Conservation (phyloP, 2,329 filamentous ascomycete species). For the Clarireedia paspali region DNA sequence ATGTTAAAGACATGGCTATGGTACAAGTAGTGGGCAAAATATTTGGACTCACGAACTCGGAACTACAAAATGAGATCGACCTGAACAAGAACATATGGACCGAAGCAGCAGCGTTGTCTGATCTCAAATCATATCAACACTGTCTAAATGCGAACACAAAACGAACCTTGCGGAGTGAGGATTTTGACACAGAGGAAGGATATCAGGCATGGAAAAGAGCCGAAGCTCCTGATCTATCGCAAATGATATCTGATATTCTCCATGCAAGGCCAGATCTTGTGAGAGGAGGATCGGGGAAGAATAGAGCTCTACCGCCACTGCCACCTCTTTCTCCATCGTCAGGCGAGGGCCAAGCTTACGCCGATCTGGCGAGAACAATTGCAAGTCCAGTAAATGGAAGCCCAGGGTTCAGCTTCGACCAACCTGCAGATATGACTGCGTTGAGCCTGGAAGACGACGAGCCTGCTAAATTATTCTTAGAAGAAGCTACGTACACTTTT, state of each 20-base stretch:
- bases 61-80: slow-evolving; percentile 84
- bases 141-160: slow-evolving; percentile 75
- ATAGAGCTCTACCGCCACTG: slow-evolving; percentile 51
- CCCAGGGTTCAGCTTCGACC: slow-evolving; percentile 33
- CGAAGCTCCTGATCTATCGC: slow-evolving; percentile 80
- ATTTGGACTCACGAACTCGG: slow-evolving; percentile 70
- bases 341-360: slow-evolving; percentile 37
- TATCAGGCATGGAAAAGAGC: slow-evolving; percentile 87
- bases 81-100: slow-evolving; percentile 77
- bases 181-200: slow-evolving; percentile 85
- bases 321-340: slow-evolving; percentile 31
- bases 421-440: slow-evolving; percentile 28
- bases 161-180: slow-evolving; percentile 66
- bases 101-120: slow-evolving; percentile 80
- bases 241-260: slow-evolving; percentile 88
- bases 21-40: slow-evolving; percentile 81
- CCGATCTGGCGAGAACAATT: slow-evolving; percentile 40
- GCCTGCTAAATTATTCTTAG: slow-evolving; percentile 31
- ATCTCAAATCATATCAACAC: slow-evolving; percentile 89
- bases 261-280: slow-evolving; percentile 79
- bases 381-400: slow-evolving; percentile 37
- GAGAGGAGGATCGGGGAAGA: slow-evolving; percentile 44
- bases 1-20: slow-evolving; percentile 94
- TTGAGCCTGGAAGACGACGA: slow-evolving; percentile 26
- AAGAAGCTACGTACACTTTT: slow-evolving; percentile 72